A percentile compares a stretch with the other conserved stretches of the same genome.
These are phyloP conservation scores for Eimeria praecox DNA, from an alignment of 169 alveolate species.

Conservation along the genomic window DNA sequence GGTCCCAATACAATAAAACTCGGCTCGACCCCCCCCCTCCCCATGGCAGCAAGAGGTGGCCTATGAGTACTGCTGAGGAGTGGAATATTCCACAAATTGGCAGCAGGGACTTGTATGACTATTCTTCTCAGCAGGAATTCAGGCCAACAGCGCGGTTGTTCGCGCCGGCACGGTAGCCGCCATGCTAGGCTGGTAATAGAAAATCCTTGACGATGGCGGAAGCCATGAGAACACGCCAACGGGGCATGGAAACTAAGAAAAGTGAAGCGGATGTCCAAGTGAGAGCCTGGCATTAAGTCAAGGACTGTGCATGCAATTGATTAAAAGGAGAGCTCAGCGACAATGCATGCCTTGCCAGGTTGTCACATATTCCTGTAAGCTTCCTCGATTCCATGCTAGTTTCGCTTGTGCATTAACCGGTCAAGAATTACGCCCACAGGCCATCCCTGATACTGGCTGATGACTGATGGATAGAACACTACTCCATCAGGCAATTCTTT, in stretches of 20 bases:
- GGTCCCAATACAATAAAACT: too few species aligned
- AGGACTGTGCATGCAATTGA: background rate
- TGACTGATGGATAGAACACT: background rate
- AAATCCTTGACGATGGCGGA: background rate
- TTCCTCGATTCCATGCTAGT: background rate
- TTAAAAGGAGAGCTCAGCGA: background rate
- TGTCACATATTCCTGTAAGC: background rate
- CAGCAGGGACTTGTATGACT: too few species aligned
- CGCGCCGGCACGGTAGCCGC: too few species aligned
- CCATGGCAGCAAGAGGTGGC: too few species aligned
- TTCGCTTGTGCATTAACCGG: background rate
- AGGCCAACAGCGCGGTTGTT: too few species aligned
- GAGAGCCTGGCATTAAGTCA: background rate
- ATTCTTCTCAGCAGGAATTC: too few species aligned
- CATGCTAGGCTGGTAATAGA: too few species aligned
- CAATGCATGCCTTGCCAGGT: background rate
- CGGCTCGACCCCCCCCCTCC: too few species aligned
- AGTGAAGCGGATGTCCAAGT: background rate
- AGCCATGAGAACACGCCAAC: background rate
- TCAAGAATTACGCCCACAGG: background rate
- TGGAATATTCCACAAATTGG: too few species aligned
- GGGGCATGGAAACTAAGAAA: background rate
- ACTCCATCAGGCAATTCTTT: background rate
- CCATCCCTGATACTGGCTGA: background rate
- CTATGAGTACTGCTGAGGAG: too few species aligned